Percentiles rank a stretch among this genome's conserved stretches.
Evolutionary conservation across 305 asterid genomes (phyloP).

Genomic region (Rubia balearica): DNA sequence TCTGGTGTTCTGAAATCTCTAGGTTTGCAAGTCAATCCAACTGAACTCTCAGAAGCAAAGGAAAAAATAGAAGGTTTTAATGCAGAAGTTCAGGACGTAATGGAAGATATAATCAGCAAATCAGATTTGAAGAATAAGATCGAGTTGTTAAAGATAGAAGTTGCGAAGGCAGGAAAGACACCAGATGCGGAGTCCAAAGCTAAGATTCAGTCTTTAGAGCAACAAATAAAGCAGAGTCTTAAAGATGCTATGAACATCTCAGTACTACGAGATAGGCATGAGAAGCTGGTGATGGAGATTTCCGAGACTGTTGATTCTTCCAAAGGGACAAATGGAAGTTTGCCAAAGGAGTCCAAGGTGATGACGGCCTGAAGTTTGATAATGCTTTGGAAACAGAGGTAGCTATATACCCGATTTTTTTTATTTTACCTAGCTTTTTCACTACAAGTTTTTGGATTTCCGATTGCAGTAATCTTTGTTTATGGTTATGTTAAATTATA

Average conservation of each 20-base stretch:
- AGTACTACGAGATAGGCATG: constrained; percentile 45
- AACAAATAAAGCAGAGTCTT: constrained; percentile 50
- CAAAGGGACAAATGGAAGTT: constrained; percentile 45
- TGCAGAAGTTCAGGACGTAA: constrained; percentile 37
- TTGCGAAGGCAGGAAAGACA: constrained; percentile 41
- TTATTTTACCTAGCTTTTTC: constrained; percentile 17
- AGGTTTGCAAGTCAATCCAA: constrained; percentile 41
- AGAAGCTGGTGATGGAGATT: constrained; percentile 42
- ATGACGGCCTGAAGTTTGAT: constrained; percentile 8
- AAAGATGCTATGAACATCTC: constrained; percentile 36
- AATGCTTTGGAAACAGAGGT: constrained; percentile 25
- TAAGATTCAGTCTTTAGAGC: constrained; percentile 48
- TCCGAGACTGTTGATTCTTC: constrained; percentile 33
- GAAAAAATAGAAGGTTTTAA: constrained; percentile 36
- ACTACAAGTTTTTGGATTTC: background rate
- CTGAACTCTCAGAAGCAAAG: constrained; percentile 25
- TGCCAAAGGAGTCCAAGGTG: constrained; percentile 17
- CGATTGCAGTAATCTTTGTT: constrained; percentile 3
- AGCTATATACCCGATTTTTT: constrained; percentile 23
- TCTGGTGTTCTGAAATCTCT: constrained; percentile 36
- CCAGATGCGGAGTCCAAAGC: constrained; percentile 39
- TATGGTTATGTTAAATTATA: background rate
- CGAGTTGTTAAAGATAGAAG: constrained; percentile 51
- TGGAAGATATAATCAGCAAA: constrained; percentile 44
- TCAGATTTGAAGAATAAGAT: constrained; percentile 60